Base-by-base conservation (phyloP, 176 grass and related monocot genomes). In the Ensete ventricosum region DNA sequence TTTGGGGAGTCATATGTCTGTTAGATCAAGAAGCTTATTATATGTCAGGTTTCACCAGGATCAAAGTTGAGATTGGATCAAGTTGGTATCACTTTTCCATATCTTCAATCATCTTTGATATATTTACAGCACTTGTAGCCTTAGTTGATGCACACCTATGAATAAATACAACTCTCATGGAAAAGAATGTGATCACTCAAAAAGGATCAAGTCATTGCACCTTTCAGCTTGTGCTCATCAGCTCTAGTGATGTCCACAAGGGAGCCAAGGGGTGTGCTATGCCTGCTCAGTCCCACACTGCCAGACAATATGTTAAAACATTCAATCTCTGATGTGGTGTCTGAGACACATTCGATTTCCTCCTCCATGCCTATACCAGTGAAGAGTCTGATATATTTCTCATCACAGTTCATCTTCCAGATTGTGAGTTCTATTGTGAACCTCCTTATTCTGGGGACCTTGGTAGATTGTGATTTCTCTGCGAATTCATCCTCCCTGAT, bases 371-470 rank as follows among this genome's bases (percentile, higher is more conserved):
- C 87, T 5, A 73, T 12, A 50, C 76, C 73, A 23, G 24, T 8
- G n/a, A 89, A 55, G 9, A 89, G 14, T 6, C 21, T 57, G 2
- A 52, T 50, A 52, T 83, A 83, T 64, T 73, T 62, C 51, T 50
- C 26, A 16, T 17, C 6, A 10, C 62, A 54, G 5, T 3, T 53
- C 77, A 85, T 80, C 64, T 85, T 51, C 86, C 83, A 89, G 17
- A 74, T 72, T 7, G 60, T 3, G 11, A 85, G 72, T 55, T 73
- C 79, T 52, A 89, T 69, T 16, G 84, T 60, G 57, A 82, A 85
- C 26, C 87, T 73, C 48, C 87, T 80, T 69, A 85, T 89, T 54
- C 87, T 71, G 14, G 87, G 87, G 4, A 89, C 70, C 8, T 3
- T 83, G 74, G 74, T 52, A 21, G 26, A 23, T 23, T 23, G 22